phyloP scores from a whole-genome alignment of 331 rosid species.

The Saraca asoca region DNA sequence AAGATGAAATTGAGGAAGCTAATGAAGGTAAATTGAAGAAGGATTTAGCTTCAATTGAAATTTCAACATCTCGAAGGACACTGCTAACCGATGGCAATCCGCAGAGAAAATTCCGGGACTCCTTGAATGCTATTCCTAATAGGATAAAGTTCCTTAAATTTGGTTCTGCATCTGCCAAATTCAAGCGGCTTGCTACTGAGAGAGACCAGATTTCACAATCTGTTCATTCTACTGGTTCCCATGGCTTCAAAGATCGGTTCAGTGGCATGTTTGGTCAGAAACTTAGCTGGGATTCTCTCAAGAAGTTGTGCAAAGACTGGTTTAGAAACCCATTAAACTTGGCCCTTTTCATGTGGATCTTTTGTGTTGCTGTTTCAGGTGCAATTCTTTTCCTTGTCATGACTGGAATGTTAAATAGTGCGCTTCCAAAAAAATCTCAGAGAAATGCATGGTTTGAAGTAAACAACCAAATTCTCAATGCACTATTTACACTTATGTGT shows the following conservation, averaged over 20 bases:
- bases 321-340: slow-evolving; percentile 77
- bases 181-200: slow-evolving; percentile 54
- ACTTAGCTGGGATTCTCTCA: slow-evolving; percentile 65
- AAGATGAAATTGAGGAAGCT: slow-evolving; percentile 56
- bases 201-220: slow-evolving; percentile 68
- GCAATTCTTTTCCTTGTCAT: slow-evolving; percentile 86
- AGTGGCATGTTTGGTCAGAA: slow-evolving; percentile 53
- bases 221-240: slow-evolving; percentile 54
- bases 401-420: slow-evolving; percentile 86
- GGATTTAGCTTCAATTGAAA: slow-evolving; percentile 43
- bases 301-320: slow-evolving; percentile 65
- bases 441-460: slow-evolving; percentile 88
- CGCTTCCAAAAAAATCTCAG: slow-evolving; percentile 61
- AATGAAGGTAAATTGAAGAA: slow-evolving; percentile 45
- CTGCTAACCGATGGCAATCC: slow-evolving; percentile 46
- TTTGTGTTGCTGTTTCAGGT: slow-evolving; percentile 78
- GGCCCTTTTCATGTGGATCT: slow-evolving; percentile 80
- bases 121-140: slow-evolving; percentile 37
- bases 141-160: slow-evolving; percentile 52
- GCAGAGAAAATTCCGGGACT: slow-evolving; percentile 37
- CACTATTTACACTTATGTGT: slow-evolving; percentile 88
- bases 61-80: slow-evolving; percentile 45
- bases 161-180: slow-evolving; percentile 75
- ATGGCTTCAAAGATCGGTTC: slow-evolving; percentile 52
- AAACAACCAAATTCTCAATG: slow-evolving; percentile 91